Percentiles rank a stretch among this genome's conserved stretches.
Conservation (phyloP, 2,329 filamentous ascomycete genomes). For the Talaromyces rugulosus region DNA sequence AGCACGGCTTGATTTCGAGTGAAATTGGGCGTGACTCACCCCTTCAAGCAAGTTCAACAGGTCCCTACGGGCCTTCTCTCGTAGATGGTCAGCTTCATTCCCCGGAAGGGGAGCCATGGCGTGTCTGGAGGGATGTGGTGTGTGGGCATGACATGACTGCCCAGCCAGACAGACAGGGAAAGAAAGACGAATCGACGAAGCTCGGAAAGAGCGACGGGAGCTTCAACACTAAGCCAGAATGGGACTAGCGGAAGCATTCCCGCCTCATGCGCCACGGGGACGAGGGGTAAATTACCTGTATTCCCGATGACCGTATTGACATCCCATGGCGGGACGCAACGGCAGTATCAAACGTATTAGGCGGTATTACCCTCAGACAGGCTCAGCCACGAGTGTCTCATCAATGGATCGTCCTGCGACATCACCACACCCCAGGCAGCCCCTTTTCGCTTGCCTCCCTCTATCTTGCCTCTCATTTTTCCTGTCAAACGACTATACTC, state of each 20-base stretch:
- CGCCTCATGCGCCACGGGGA: background rate
- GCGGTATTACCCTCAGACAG: background rate
- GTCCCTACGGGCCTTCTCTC: slow-evolving; percentile 69
- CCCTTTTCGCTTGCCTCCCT: background rate
- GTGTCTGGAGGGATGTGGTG: slow-evolving; percentile 16
- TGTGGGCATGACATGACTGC: slow-evolving; percentile 15
- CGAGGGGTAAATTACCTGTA: background rate
- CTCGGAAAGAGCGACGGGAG: background rate
- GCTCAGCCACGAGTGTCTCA: background rate
- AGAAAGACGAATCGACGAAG: slow-evolving; percentile 3
- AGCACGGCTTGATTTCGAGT: slow-evolving; percentile 22
- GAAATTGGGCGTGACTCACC: slow-evolving; percentile 63
- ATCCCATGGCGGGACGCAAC: background rate
- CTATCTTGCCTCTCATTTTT: background rate
- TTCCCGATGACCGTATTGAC: background rate
- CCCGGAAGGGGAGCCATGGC: slow-evolving; percentile 41
- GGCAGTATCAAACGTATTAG: background rate
- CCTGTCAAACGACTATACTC: background rate
- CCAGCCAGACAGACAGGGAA: slow-evolving; percentile 9
- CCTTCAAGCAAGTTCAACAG: slow-evolving; percentile 87
- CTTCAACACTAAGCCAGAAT: background rate
- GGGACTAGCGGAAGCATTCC: background rate
- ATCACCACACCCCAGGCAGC: background rate
- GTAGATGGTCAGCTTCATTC: slow-evolving; percentile 44
- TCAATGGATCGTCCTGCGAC: background rate